phyloP scores from a whole-genome alignment of 1,284 basidiomycete genomes.

The Singerocomus inundabilis region DNA sequence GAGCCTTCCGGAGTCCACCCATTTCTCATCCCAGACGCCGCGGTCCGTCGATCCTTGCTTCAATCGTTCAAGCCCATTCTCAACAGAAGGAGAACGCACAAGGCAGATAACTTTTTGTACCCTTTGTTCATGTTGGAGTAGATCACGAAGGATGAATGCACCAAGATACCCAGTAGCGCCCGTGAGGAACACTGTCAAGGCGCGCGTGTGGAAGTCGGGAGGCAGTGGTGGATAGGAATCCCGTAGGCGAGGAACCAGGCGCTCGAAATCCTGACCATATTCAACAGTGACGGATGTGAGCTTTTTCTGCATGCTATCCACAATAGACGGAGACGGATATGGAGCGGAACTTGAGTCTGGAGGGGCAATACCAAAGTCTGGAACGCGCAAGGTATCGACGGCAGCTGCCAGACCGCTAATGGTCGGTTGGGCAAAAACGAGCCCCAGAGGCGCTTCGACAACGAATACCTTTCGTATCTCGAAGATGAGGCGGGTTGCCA shows the following conservation, averaged over 20 bases:
- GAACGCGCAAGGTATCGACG: constrained; percentile 75
- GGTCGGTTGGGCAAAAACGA: constrained; percentile 93
- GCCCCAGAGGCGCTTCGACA: constrained; percentile 87
- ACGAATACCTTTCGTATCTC: constrained; percentile 94
- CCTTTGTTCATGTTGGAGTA: constrained; percentile 61
- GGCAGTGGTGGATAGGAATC: constrained; percentile 58
- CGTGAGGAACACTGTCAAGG: constrained; percentile 87
- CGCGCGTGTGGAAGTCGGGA: constrained; percentile 49
- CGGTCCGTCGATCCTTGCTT: constrained; percentile 79
- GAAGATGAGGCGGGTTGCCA: constrained; percentile 96
- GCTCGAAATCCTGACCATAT: constrained; percentile 82
- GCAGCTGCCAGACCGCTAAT: constrained; percentile 79
- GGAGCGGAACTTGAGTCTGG: constrained; percentile 34
- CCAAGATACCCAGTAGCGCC: constrained; percentile 98
- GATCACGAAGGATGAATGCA: constrained; percentile 85
- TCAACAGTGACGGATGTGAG: constrained; percentile 38
- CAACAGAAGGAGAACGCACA: constrained; percentile 70
- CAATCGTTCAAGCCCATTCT: constrained; percentile 71
- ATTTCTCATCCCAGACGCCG: constrained; percentile 91
- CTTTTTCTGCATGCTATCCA: constrained; percentile 22
- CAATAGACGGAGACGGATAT: constrained; percentile 11
- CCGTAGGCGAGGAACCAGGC: constrained; percentile 59
- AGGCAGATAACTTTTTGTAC: constrained; percentile 91
- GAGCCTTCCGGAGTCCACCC: constrained; percentile 70
- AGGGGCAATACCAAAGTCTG: constrained; percentile 75